Conservation (phyloP, 805 yeast genomes). For the Priceomyces melissophilus region DNA sequence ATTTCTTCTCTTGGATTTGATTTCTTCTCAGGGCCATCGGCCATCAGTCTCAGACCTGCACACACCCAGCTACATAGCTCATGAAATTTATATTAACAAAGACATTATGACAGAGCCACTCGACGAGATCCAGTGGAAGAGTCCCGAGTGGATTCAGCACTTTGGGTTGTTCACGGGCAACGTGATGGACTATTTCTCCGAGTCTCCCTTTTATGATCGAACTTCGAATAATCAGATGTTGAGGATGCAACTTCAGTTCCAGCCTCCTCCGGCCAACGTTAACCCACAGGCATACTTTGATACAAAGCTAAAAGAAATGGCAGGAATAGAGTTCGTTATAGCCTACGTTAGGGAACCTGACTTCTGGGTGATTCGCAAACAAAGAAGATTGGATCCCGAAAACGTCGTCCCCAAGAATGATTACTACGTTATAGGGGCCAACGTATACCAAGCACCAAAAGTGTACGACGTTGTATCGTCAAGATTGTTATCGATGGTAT, state of each 20-base stretch:
- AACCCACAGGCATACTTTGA: constrained; percentile 40
- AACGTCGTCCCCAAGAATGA: constrained; percentile 60
- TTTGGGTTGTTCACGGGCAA: constrained; percentile 85
- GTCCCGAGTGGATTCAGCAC: constrained; percentile 95
- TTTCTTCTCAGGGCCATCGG: no score
- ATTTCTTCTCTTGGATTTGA: no score
- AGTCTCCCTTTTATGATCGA: constrained; percentile 93
- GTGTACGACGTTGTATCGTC: constrained; percentile 70
- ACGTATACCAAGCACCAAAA: constrained; percentile 86
- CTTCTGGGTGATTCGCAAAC: constrained; percentile 87
- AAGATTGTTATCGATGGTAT: constrained; percentile 47
- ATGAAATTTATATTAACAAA: no score
- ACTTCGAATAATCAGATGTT: constrained; percentile 91
- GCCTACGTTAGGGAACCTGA: constrained; percentile 81
- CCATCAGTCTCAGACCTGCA: no score
- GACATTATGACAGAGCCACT: constrained; percentile 42
- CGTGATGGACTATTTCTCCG: constrained; percentile 88
- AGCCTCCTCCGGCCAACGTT: constrained; percentile 39
- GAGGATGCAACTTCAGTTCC: constrained; percentile 92
- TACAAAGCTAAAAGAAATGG: constrained; percentile 67
- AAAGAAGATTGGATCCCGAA: constrained; percentile 54
- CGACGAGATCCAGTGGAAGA: constrained; percentile 94
- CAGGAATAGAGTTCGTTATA: constrained; percentile 81
- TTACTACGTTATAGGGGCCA: constrained; percentile 87
- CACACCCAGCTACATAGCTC: no score